Evolutionary conservation across 106 monocot species (phyloP).

Genomic region (Iris macrosiphon): DNA sequence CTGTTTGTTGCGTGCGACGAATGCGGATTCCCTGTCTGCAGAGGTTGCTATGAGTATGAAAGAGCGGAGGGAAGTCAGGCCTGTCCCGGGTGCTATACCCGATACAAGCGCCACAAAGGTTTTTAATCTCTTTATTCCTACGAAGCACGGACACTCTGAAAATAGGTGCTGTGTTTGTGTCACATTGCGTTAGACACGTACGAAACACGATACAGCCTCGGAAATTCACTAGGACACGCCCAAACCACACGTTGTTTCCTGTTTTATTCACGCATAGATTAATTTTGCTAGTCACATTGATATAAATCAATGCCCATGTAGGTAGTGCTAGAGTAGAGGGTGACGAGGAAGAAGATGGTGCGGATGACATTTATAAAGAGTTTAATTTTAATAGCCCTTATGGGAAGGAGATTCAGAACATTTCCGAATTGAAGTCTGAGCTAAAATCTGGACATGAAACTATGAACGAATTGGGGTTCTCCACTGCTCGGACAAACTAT

Average conservation of each 20-base stretch:
- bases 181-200: too few relatives aligned
- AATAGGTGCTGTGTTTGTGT: not conserved
- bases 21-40: conserved; percentile 75
- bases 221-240: too few relatives aligned
- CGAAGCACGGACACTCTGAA: not conserved
- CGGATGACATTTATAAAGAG: conserved; percentile 66
- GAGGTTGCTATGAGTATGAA: conserved; percentile 75
- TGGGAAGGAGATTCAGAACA: not conserved
- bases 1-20: conserved; percentile 85
- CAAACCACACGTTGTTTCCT: too few relatives aligned
- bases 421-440: conserved; percentile 8
- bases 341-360: conserved; percentile 78
- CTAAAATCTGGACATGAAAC: conserved; percentile 12
- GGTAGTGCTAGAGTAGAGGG: conserved; percentile 75
- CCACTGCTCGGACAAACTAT: not conserved
- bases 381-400: conserved; percentile 26
- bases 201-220: too few relatives aligned
- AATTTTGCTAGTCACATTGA: not conserved
- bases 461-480: not conserved
- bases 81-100: conserved; percentile 68
- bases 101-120: conserved; percentile 88
- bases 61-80: conserved; percentile 67
- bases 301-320: conserved; percentile 7
- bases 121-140: not conserved
- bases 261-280: not conserved